phyloP scores from a whole-genome alignment of 257 asterid genomes.

The Nyctanthes arbortristis region DNA sequence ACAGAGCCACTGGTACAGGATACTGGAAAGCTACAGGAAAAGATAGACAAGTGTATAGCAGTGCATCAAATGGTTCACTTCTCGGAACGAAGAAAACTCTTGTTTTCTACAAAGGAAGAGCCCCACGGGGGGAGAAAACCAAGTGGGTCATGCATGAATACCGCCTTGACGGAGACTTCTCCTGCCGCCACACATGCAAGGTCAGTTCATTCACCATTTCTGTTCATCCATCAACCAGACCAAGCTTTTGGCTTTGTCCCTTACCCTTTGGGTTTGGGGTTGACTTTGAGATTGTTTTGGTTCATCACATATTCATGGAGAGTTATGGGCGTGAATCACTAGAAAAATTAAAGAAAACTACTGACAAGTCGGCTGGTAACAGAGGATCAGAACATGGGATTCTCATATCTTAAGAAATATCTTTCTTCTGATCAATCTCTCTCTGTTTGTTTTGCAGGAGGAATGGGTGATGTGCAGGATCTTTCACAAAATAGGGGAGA shows the following conservation, averaged over 20 bases:
- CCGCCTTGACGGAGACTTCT: constrained; percentile 72
- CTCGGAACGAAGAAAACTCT: constrained; percentile 91
- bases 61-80: constrained; percentile 30
- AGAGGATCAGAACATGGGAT: constrained; percentile 25
- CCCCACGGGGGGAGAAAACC: constrained; percentile 79
- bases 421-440: neutral
- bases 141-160: constrained; percentile 96
- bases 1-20: constrained; percentile 81
- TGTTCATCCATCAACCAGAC: neutral
- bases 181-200: constrained; percentile 68
- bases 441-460: constrained; percentile 43
- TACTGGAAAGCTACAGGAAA: constrained; percentile 91
- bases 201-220: constrained; percentile 26
- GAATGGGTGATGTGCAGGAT: constrained; percentile 86
- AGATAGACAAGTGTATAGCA: constrained; percentile 59
- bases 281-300: no score
- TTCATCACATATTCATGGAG: no score
- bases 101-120: constrained; percentile 85
- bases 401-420: neutral
- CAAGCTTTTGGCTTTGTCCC: neutral
- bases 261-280: no score
- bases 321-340: neutral
- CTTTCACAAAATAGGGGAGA: constrained; percentile 57
- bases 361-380: constrained; percentile 3
- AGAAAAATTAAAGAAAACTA: neutral